These are phyloP conservation scores for Colletotrichum sp. DNA, from an alignment of 2,329 filamentous ascomycete species.

Conservation along the genomic window DNA sequence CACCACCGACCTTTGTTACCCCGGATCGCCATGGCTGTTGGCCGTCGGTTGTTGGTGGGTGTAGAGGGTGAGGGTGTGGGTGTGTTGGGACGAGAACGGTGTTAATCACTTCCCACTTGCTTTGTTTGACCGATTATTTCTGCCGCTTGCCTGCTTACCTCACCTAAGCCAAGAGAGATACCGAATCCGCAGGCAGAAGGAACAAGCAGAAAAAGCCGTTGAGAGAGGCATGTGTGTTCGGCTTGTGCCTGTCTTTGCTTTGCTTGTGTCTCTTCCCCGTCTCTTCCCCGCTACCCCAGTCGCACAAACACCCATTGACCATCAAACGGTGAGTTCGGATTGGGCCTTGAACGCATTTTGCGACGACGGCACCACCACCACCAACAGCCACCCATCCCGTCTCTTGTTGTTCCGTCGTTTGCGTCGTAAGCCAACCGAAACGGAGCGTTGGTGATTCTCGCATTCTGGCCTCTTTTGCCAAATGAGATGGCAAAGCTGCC, in stretches of 20 bases:
- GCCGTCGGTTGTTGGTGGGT: background rate
- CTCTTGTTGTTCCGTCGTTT: background rate
- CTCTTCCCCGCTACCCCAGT: background rate
- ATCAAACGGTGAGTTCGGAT: conserved; percentile 7
- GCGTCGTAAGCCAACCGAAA: conserved; percentile 15
- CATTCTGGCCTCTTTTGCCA: background rate
- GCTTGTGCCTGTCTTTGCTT: background rate
- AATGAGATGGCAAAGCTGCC: background rate
- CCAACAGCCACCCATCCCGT: background rate
- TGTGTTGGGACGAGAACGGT: conserved; percentile 6
- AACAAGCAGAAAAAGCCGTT: background rate
- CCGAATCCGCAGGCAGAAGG: background rate
- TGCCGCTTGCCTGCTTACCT: background rate
- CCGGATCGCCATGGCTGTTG: conserved; percentile 9
- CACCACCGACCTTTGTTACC: conserved; percentile 1
- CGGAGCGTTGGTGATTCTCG: background rate
- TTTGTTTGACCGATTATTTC: background rate
- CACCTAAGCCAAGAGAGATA: background rate
- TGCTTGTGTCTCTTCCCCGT: background rate
- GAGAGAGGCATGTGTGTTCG: background rate
- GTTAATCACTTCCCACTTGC: background rate
- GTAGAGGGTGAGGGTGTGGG: background rate
- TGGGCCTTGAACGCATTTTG: conserved; percentile 11
- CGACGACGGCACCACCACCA: background rate
- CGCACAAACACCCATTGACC: background rate